Evolutionary conservation across 768 basidiomycete genomes (phyloP), one percentile per base, ranked within the genome.

Genomic region (Leucosporidium scottii): DNA sequence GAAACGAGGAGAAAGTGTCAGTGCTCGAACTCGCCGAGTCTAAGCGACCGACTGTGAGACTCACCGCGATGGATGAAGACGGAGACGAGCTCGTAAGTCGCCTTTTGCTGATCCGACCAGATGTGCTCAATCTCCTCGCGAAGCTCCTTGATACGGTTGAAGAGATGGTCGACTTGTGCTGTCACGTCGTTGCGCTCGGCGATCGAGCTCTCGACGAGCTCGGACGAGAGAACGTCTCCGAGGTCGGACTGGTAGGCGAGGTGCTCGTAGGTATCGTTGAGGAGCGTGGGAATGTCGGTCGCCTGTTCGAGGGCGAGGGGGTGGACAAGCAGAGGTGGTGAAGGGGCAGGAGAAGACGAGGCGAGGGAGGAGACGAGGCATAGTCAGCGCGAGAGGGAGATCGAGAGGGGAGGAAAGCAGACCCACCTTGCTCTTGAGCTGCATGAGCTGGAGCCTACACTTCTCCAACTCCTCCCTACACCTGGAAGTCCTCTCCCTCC

Each of bases 61-160:
- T 87, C 84, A 58, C 93, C 93, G 34, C 93, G 87, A 78, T 98
- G 93, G 67, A 97, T 88, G 81, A 79, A 98, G 25, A 97, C 94
- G 15, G 91, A 90, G 0, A 90, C 91, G 54, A 98, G 83, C 75
- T 96, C 91, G 76, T 96, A 98, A 36, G 87, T 44, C 47, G 65
- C 85, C 36, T 82, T 79, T 21, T 77, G 82, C 54, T 85, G 85
- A 70, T 86, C 84, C 55, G 79, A 79, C 93, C 93, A 97, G 1
- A 92, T 74, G 1, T 77, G 78, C 73, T 93, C 90, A 44, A 94
- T 78, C 64, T 87, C 83, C 44, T 81, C 79, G 77, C 91, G 90
- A 4, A 62, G 4, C n/a, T 59, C 57, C 12, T 9, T 49, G 21
- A 64, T 28, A 15, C 61, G 66, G 20, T 50, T 12, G 18, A 53